A percentile compares a stretch with the other conserved stretches of the same genome.
Conservation (phyloP, 345 rosid genomes). For the Luvunga scandens region DNA sequence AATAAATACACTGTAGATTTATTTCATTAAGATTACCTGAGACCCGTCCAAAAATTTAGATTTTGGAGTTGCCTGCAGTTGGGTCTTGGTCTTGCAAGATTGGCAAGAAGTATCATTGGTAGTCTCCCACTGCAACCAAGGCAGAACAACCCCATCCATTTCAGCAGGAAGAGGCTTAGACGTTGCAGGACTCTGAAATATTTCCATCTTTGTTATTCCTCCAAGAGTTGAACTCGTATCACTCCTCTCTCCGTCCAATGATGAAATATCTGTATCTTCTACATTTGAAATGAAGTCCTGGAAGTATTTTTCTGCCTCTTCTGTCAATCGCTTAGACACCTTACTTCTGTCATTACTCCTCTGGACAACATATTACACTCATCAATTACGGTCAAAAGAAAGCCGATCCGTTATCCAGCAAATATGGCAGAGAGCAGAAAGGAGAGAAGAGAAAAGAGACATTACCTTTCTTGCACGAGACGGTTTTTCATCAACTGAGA, state of each 20-base stretch:
- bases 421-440: background rate
- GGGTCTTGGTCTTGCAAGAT: conserved; percentile 34
- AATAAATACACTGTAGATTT: background rate
- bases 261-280: conserved; percentile 94
- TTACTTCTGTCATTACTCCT: conserved; percentile 74
- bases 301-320: conserved; percentile 84
- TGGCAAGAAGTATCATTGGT: conserved; percentile 52
- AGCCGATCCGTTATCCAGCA: conserved; percentile 6
- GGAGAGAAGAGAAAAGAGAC: background rate
- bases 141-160: conserved; percentile 87
- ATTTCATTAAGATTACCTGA: conserved; percentile 34
- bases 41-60: conserved; percentile 29
- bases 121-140: conserved; percentile 97
- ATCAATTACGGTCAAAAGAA: background rate
- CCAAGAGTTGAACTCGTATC: conserved; percentile 83
- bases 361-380: conserved; percentile 27
- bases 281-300: conserved; percentile 86
- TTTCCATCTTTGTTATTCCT: conserved; percentile 39
- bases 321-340: conserved; percentile 70
- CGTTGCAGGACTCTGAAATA: conserved; percentile 35
- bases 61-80: conserved; percentile 32
- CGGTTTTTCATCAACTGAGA: conserved; percentile 41
- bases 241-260: conserved; percentile 88
- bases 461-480: conserved; percentile 49
- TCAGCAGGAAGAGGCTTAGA: conserved; percentile 47